Conservation (phyloP, 176 grass and related monocot species). For the Elaeis guineensis region DNA sequence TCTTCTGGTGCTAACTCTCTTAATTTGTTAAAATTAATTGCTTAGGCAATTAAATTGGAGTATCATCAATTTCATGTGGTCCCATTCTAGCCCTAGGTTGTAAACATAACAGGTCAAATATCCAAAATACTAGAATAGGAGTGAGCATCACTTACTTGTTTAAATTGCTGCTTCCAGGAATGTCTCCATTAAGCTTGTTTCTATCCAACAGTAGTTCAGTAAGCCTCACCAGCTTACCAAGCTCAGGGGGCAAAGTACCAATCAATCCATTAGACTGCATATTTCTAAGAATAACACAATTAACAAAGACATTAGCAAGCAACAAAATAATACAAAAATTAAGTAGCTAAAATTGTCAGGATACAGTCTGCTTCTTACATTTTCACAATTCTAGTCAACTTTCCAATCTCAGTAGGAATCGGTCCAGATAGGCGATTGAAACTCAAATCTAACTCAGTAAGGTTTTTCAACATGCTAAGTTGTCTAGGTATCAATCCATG, state of each 20-base stretch:
- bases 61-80: no score
- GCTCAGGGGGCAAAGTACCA: slow-evolving; percentile 52
- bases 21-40: no score
- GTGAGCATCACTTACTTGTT: slow-evolving; percentile 38
- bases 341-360: slow-evolving; percentile 9
- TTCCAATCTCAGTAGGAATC: slow-evolving; percentile 52
- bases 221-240: slow-evolving; percentile 55
- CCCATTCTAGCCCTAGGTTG: background rate
- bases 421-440: slow-evolving; percentile 45
- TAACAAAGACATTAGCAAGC: slow-evolving; percentile 18
- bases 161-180: slow-evolving; percentile 67
- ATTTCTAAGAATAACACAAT: slow-evolving; percentile 51
- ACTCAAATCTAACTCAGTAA: slow-evolving; percentile 50
- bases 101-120: background rate
- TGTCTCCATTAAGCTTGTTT: slow-evolving; percentile 57
- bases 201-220: slow-evolving; percentile 49
- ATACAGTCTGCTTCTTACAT: slow-evolving; percentile 42
- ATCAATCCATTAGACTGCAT: slow-evolving; percentile 67
- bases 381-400: slow-evolving; percentile 52
- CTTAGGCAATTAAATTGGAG: no score
- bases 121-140: background rate
- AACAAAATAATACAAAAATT: background rate
- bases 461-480: slow-evolving; percentile 40
- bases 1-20: no score
- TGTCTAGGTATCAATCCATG: slow-evolving; percentile 49